phyloP scores from a whole-genome alignment of 1,284 basidiomycete genomes.

The Singerocomus inundabilis region DNA sequence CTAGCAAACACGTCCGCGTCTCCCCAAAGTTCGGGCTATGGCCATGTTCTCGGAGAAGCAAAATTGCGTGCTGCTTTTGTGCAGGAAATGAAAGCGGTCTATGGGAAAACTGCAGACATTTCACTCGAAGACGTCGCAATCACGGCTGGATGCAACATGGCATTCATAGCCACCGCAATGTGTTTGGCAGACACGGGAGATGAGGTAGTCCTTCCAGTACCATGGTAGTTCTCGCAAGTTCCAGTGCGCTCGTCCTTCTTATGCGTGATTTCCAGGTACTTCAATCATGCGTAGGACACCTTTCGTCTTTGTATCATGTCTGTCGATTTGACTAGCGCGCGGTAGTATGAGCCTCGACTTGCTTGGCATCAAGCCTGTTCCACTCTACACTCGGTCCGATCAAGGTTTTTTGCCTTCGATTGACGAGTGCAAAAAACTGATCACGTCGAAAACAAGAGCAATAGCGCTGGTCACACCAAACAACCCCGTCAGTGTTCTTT shows the following conservation, averaged over 20 bases:
- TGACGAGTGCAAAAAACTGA: constrained; percentile 47
- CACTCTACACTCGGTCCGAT: constrained; percentile 56
- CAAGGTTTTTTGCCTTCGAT: constrained; percentile 62
- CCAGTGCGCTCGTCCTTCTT: not conserved
- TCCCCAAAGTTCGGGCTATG: constrained; percentile 58
- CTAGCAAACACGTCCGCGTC: constrained; percentile 48
- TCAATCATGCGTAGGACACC: constrained; percentile 64
- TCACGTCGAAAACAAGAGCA: constrained; percentile 60
- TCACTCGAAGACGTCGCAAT: constrained; percentile 55
- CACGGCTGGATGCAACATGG: constrained; percentile 70
- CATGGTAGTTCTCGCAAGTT: constrained; percentile 51
- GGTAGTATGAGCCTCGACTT: constrained; percentile 71
- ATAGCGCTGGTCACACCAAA: constrained; percentile 78
- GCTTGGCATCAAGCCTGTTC: constrained; percentile 61
- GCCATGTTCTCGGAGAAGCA: constrained; percentile 64
- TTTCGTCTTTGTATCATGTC: constrained; percentile 2
- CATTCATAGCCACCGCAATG: constrained; percentile 65
- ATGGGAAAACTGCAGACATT: constrained; percentile 53
- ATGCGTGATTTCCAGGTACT: constrained; percentile 51
- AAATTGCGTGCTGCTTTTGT: constrained; percentile 57
- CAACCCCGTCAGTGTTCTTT: constrained; percentile 53
- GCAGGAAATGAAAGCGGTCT: constrained; percentile 63
- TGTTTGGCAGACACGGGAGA: constrained; percentile 70
- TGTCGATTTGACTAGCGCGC: constrained; percentile 4
- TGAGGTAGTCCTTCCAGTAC: constrained; percentile 76